Percentiles rank a stretch among this genome's conserved stretches.
phyloP scores from a whole-genome alignment of 2,329 filamentous ascomycete genomes.

The Penicillium sp. region DNA sequence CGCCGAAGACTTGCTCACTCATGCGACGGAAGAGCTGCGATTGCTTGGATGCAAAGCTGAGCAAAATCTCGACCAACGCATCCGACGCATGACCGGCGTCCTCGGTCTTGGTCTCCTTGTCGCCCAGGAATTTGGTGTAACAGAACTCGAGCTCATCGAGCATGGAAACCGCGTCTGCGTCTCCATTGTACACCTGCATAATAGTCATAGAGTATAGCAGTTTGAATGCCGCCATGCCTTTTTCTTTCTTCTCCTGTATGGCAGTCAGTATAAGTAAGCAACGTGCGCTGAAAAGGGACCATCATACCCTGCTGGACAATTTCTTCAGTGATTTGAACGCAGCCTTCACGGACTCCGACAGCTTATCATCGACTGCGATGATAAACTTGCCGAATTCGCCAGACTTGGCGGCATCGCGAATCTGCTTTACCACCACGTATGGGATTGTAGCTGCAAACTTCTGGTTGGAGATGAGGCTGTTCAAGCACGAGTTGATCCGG shows the following conservation, averaged over 20 bases:
- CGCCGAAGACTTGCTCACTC: conserved; percentile 80
- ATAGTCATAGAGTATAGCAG: conserved; percentile 80
- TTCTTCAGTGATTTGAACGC: conserved; percentile 43
- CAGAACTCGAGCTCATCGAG: conserved; percentile 77
- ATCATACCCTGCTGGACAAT: conserved; percentile 36
- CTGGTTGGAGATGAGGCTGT: conserved; percentile 46
- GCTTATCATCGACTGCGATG: conserved; percentile 48
- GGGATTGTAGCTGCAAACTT: conserved; percentile 38
- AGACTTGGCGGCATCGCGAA: conserved; percentile 38
- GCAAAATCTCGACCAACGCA: conserved; percentile 76
- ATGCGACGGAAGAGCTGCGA: conserved; percentile 82
- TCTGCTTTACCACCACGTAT: conserved; percentile 41
- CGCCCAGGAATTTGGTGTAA: conserved; percentile 58
- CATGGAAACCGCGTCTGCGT: conserved; percentile 77
- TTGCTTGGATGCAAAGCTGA: conserved; percentile 83
- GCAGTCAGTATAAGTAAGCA: conserved; percentile 24
- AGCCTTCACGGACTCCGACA: conserved; percentile 42
- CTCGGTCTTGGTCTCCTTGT: conserved; percentile 52
- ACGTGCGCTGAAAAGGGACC: background rate
- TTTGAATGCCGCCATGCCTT: conserved; percentile 61
- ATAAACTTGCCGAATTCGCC: conserved; percentile 41
- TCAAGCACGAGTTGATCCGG: conserved; percentile 54
- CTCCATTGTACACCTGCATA: conserved; percentile 84
- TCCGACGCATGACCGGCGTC: conserved; percentile 56
- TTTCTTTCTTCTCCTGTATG: conserved; percentile 50